These are phyloP conservation scores for Rhytidiadelphus loreus DNA, from an alignment of 225 moss, liverwort and hornwort species.

Conservation along the genomic window DNA sequence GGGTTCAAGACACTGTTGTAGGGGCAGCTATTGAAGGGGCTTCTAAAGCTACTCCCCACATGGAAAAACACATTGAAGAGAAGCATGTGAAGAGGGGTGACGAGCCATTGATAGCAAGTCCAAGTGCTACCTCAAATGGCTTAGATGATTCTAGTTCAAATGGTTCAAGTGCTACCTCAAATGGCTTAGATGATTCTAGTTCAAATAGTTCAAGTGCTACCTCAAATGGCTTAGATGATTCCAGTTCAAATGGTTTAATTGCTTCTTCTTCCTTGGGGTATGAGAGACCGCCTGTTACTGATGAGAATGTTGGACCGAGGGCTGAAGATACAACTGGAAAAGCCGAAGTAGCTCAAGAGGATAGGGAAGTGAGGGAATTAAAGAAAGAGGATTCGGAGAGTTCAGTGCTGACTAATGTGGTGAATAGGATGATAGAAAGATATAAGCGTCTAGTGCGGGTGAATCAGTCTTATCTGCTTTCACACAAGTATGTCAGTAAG, in stretches of 20 bases:
- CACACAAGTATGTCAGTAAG: conserved; percentile 24
- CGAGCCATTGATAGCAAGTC: background rate
- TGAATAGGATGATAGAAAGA: conserved; percentile 18
- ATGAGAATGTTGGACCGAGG: background rate
- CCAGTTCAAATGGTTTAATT: background rate
- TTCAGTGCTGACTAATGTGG: conserved; percentile 5
- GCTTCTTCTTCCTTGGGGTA: background rate
- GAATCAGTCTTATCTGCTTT: conserved; percentile 21
- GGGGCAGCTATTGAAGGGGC: conserved; percentile 40
- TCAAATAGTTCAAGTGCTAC: background rate
- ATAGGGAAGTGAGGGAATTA: background rate
- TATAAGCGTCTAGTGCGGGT: conserved; percentile 29
- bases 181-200: background rate
- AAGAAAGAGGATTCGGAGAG: background rate
- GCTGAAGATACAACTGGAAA: conserved; percentile 4
- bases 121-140: background rate
- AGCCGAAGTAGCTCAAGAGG: background rate
- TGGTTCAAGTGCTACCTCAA: background rate
- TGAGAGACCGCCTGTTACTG: background rate
- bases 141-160: background rate
- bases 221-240: background rate
- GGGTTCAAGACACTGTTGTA: conserved; percentile 27
- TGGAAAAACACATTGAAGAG: conserved; percentile 47
- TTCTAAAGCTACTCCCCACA: conserved; percentile 28
- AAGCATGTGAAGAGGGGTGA: conserved; percentile 13